Percentiles rank a stretch among this genome's conserved stretches.
These are phyloP conservation scores for Akanthomyces muscarius DNA, from an alignment of 2,329 filamentous ascomycete genomes.

Conservation along the genomic window DNA sequence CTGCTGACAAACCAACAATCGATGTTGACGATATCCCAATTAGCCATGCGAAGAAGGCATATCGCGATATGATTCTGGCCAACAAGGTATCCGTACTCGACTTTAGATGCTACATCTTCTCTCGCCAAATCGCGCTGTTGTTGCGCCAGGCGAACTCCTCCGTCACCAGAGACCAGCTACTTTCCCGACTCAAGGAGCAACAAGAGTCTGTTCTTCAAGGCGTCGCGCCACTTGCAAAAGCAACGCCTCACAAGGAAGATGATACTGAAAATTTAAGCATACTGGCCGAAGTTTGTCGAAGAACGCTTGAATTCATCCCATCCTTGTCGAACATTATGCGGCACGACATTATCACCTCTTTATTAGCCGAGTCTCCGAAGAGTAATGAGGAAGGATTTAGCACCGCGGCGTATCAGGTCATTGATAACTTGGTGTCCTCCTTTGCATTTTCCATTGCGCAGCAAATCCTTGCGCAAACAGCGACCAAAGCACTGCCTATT, in stretches of 20 bases:
- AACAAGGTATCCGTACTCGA: conserved; percentile 97
- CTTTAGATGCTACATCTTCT: conserved; percentile 90
- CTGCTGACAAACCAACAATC: conserved; percentile 36
- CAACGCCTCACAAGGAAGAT: conserved; percentile 47
- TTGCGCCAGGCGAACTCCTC: conserved; percentile 75
- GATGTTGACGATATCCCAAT: conserved; percentile 56
- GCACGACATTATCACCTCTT: conserved; percentile 66
- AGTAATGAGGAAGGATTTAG: conserved; percentile 35
- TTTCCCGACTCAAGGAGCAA: conserved; percentile 59
- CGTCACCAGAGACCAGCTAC: conserved; percentile 58
- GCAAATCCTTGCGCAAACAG: conserved; percentile 72
- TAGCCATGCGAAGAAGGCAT: conserved; percentile 68
- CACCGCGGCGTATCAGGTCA: conserved; percentile 45
- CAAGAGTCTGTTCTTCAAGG: conserved; percentile 55
- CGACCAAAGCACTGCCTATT: conserved; percentile 63
- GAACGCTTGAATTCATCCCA: conserved; percentile 80
- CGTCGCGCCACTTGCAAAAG: conserved; percentile 48
- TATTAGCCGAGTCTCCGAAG: conserved; percentile 39
- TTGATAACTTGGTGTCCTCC: conserved; percentile 72
- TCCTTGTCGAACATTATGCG: conserved; percentile 75
- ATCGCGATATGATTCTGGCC: conserved; percentile 84
- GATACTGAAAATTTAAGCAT: conserved; percentile 71
- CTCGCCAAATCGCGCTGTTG: conserved; percentile 77
- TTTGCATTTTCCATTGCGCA: conserved; percentile 75
- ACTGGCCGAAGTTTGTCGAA: conserved; percentile 80